A percentile compares a stretch with the other conserved stretches of the same genome.
Evolutionary conservation across 1,284 basidiomycete genomes (phyloP).

Genomic region (Puccinia novopanici): DNA sequence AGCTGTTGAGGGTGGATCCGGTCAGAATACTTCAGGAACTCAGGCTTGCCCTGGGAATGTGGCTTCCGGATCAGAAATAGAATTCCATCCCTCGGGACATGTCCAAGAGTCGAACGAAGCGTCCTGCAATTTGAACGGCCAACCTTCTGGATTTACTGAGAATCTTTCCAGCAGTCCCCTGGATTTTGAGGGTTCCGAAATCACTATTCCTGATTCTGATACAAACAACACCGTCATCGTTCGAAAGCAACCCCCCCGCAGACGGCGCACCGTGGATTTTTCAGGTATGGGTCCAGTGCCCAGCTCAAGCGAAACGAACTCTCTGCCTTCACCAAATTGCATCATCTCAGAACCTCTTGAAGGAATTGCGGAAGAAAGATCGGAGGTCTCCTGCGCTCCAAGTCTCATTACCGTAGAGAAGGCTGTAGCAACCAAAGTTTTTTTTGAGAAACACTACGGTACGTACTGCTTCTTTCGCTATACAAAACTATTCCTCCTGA

Average conservation of each 20-base stretch:
- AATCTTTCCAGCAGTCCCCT: not conserved
- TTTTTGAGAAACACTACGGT: constrained; percentile 92
- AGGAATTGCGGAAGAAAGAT: constrained; percentile 20
- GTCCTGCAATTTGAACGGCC: not conserved
- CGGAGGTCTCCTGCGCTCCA: constrained; percentile 65
- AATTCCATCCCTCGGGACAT: not conserved
- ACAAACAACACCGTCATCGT: constrained; percentile 74
- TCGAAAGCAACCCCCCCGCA: constrained; percentile 74
- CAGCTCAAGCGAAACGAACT: not conserved
- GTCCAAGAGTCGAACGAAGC: not conserved
- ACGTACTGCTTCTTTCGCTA: constrained; percentile 22
- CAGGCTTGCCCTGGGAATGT: constrained; percentile 14
- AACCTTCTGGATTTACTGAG: not conserved
- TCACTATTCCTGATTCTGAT: constrained; percentile 68
- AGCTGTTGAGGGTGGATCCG: not conserved
- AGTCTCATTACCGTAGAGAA: constrained; percentile 88
- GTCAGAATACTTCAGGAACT: not conserved
- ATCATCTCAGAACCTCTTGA: constrained; percentile 9
- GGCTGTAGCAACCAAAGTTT: constrained; percentile 86
- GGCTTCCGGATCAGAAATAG: constrained; percentile 1
- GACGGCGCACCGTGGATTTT: constrained; percentile 64
- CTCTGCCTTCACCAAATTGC: not conserved
- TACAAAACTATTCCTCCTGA: not conserved
- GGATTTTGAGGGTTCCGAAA: not conserved
- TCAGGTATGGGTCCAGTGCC: constrained; percentile 53